phyloP scores from a whole-genome alignment of 169 alveolate genomes.

The Prorocentrum cordatum region DNA sequence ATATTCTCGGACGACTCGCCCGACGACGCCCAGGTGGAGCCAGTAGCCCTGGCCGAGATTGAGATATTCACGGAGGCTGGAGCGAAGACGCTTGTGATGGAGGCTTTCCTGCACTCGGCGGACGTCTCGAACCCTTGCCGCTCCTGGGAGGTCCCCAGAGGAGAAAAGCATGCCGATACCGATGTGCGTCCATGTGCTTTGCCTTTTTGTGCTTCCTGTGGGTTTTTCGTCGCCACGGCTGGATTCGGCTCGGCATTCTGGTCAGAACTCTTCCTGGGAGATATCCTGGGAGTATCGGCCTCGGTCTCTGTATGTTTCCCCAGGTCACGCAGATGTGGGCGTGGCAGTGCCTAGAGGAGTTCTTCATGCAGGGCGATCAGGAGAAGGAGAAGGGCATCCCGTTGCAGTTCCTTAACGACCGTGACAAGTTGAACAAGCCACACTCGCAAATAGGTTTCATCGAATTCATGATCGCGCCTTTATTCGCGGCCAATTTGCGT shows the following conservation, averaged over 20 bases:
- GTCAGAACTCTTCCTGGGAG: no score
- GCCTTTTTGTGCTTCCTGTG: no score
- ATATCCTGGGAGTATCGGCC: no score
- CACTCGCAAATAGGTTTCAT: conserved; percentile 68
- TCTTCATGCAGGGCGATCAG: conserved; percentile 66
- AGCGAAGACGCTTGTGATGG: conserved; percentile 1
- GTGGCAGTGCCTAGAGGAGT: conserved; percentile 40
- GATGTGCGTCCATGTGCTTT: no score
- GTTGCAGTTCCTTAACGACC: conserved; percentile 36
- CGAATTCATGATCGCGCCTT: conserved; percentile 65
- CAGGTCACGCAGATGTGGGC: no score
- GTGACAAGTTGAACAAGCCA: conserved; percentile 64
- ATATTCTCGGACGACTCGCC: background rate
- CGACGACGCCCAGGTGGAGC: background rate
- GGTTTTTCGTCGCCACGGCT: no score
- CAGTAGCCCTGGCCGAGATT: background rate
- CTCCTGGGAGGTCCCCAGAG: conserved; percentile 26
- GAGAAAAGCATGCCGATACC: no score
- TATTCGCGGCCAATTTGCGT: conserved; percentile 48
- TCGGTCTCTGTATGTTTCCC: no score
- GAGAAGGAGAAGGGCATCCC: conserved; percentile 57
- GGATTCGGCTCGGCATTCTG: no score
- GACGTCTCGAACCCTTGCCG: conserved; percentile 52
- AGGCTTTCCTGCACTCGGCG: conserved; percentile 37
- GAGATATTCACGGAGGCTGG: conserved; percentile 24